Evolutionary conservation across 73 alveolate species (phyloP).

Genomic region (Uronychia binucleata): DNA sequence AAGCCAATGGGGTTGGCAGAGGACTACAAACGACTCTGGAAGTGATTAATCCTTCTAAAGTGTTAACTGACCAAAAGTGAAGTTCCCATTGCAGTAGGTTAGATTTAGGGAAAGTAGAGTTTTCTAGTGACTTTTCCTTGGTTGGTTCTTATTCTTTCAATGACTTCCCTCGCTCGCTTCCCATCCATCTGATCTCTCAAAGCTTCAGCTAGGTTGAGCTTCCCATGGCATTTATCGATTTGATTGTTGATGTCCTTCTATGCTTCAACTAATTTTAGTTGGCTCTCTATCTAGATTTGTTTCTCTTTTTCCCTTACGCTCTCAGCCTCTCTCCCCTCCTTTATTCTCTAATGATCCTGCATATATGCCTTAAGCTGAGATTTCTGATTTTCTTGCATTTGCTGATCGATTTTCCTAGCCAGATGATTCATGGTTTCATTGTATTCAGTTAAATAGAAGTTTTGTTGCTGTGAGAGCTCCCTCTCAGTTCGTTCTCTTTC

Average conservation of each 20-base stretch:
- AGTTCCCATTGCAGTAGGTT: background rate
- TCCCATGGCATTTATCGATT: no score
- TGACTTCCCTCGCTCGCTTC: background rate
- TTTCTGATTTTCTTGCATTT: no score
- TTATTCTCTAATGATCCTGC: no score
- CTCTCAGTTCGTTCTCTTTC: background rate
- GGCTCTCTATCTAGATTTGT: background rate
- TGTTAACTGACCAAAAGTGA: no score
- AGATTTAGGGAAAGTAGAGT: background rate
- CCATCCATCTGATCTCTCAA: background rate
- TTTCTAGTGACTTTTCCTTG: background rate
- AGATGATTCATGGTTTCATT: background rate
- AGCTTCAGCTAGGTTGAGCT: background rate
- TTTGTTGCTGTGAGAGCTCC: background rate
- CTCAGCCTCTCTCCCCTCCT: background rate
- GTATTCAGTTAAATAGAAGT: background rate
- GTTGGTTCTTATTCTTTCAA: background rate
- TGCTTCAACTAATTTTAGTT: no score
- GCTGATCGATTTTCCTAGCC: background rate
- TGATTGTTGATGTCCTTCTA: background rate
- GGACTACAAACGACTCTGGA: constrained; percentile 56
- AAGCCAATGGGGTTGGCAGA: constrained; percentile 65
- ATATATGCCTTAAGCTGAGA: background rate
- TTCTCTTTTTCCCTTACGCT: background rate
- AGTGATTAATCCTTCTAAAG: constrained; percentile 15